Evolutionary conservation across 2,329 filamentous ascomycete species (phyloP), one percentile per base, ranked within the genome.

Genomic region (Stagonosporopsis vannaccii): DNA sequence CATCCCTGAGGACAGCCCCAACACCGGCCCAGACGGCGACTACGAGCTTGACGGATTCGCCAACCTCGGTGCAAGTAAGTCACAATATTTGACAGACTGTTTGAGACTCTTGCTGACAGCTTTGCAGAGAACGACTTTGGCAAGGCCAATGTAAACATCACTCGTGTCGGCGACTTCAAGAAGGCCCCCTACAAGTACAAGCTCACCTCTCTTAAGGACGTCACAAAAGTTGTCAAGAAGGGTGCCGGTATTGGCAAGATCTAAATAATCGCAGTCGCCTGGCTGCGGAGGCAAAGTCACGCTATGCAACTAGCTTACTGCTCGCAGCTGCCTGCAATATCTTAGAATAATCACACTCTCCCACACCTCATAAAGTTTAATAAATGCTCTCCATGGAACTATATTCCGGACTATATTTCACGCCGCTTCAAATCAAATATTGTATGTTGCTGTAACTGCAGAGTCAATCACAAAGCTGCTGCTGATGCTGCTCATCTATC

Each of bases 41-140:
- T 78, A 79, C 61, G 82, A 85, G 65, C 71, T 84, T 23, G 82
- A 85, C 60, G 82, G 82, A 0, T 85, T 76, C 64, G 82, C 81
- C 3, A 85, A 85, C 56, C 70, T 84, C 15, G 83, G 82, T 22
- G 79, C 81, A 3, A 77, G 81, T 82, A 69, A 69, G 80, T 78
- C 2, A 13, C 47, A 17, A 12, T 28, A 2, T 39, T 22, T 4
- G 7, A 4, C 20, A 19, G 6, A 7, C n/a, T n/a, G n/a, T 4
- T 13, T 23, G 20, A 45, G 9, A 13, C 17, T 12, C 13, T 13
- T 13, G 41, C 55, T 66, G 30, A 66, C 35, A 15, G 0, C 2
- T 26, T 20, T 32, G 6, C 60, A 73, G 75, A 71, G 56, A 79
- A 85, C 61, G 81, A 84, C 37, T 85, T 79, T 66, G 82, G 82